These are phyloP conservation scores for Aspergillus taichungensis DNA, from an alignment of 495 filamentous ascomycete genomes.

Conservation along the genomic window DNA sequence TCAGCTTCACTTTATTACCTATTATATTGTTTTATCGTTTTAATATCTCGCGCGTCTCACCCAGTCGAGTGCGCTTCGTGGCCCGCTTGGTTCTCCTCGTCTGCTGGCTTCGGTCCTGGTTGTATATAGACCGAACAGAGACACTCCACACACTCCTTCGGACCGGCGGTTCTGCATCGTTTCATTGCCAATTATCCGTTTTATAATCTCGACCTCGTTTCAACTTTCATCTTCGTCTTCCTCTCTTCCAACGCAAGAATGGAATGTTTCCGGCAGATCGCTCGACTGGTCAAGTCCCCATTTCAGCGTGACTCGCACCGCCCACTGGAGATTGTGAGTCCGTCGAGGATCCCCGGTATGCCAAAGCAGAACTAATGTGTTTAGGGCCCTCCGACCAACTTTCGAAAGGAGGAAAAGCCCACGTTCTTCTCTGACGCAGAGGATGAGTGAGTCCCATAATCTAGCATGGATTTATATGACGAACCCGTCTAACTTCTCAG, in stretches of 20 bases:
- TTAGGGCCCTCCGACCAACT: slow-evolving; percentile 38
- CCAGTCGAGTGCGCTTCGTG: no score
- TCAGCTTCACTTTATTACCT: no score
- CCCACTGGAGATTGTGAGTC: slow-evolving; percentile 33
- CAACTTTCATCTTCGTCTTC: slow-evolving; percentile 5
- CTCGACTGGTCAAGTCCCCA: slow-evolving; percentile 27
- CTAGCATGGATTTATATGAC: slow-evolving; percentile 7
- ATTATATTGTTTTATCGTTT: no score
- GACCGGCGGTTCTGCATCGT: not conserved
- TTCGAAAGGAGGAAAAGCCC: slow-evolving; percentile 37
- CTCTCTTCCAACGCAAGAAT: slow-evolving; percentile 9
- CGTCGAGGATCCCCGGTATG: not conserved
- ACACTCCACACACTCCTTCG: not conserved
- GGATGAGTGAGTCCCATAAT: slow-evolving; percentile 34
- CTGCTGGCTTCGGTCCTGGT: slow-evolving; percentile 1
- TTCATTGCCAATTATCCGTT: not conserved
- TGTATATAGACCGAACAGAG: no score
- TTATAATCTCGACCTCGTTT: no score
- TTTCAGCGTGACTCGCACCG: slow-evolving; percentile 23
- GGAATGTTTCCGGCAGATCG: slow-evolving; percentile 36
- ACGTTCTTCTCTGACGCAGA: slow-evolving; percentile 25
- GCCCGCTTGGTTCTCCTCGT: slow-evolving; percentile 6
- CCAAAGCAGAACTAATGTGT: not conserved
- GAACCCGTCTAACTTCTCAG: slow-evolving; percentile 29
- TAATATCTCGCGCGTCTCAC: no score